Base-by-base conservation (phyloP, 2,329 filamentous ascomycete species). In the Scytalidium lignicola region DNA sequence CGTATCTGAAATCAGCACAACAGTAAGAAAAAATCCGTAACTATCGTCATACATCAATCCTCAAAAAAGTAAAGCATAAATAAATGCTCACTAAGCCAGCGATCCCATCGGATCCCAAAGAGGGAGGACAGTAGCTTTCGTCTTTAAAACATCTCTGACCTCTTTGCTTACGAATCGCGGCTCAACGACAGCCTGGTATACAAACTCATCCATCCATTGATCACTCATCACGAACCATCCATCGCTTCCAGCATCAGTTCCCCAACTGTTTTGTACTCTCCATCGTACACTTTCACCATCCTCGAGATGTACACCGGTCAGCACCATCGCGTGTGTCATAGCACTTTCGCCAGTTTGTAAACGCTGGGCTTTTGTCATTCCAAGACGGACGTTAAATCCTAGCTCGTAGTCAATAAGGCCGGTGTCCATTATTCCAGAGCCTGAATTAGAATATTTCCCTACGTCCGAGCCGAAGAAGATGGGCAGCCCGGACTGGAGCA, bases 251-350 rank as follows among this genome's bases (percentile, higher is more conserved):
- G 77, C 78, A 0, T 62, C 70, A 39, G 80, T 75, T 12, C 86
- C 88, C 90, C 90, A 95, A 49, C 81, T 86, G 65, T 95, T 95
- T 75, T 95, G 86, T 6, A 95, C 88, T 47, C 89, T 74, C 90
- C 90, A 96, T 41, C 90, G 73, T 1, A 90, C 79, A 2, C 82
- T 75, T 66, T 81, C 78, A 1, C 80, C 83, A 51, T 80, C 69
- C 22, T 77, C 72, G 2, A 95, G 66, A 62, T 96, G 90, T 42
- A 95, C 90, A 1, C 82, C 90, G 2, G 89, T 95, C 53, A 96
- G 69, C 0, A 95, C 88, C 90, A 95, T 95, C 3, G 90, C 90
- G 61, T 95, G 90, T 1, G 90, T 95, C 90, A 96, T 95, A 45
- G 80, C 76, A 47, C 80, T 85, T 69, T 95, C 90, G 10, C 87